phyloP scores from a whole-genome alignment of 2,329 filamentous ascomycete species.

The Neonectria magnoliae region DNA sequence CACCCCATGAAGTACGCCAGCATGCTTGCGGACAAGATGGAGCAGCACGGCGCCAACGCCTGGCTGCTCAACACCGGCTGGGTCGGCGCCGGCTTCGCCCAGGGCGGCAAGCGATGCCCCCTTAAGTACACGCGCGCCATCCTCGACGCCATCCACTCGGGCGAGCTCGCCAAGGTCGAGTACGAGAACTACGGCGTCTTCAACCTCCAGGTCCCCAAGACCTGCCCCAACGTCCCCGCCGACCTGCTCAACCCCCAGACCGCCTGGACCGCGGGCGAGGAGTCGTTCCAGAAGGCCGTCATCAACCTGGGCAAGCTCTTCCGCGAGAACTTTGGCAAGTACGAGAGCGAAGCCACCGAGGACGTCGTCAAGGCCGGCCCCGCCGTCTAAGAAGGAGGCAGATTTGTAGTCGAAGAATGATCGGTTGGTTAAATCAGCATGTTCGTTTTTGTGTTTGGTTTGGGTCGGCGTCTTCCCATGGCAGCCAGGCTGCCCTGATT shows the following conservation, averaged over 20 bases:
- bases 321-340: conserved; percentile 98
- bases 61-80: conserved; percentile 99
- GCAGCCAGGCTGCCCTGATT: conserved; percentile 42
- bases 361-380: conserved; percentile 79
- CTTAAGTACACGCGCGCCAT: conserved; percentile 99
- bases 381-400: conserved; percentile 43
- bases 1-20: conserved; percentile 99
- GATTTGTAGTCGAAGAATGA: conserved; percentile 9
- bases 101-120: conserved; percentile 95
- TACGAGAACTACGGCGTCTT: conserved; percentile 97
- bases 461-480: conserved; percentile 44
- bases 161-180: conserved; percentile 90
- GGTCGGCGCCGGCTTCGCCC: conserved; percentile 90
- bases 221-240: conserved; percentile 86
- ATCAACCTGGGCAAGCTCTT: conserved; percentile 91
- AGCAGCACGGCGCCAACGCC: conserved; percentile 92
- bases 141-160: conserved; percentile 96
- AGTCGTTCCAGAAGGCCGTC: conserved; percentile 88
- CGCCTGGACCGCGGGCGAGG: conserved; percentile 85
- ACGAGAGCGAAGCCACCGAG: conserved; percentile 82
- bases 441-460: conserved; percentile 39
- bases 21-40: conserved; percentile 99
- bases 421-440: conserved; percentile 36
- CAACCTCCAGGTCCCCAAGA: conserved; percentile 95
- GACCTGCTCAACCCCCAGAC: conserved; percentile 96